Conservation (phyloP, 805 yeast species). For the Barnettozyma sp. region DNA sequence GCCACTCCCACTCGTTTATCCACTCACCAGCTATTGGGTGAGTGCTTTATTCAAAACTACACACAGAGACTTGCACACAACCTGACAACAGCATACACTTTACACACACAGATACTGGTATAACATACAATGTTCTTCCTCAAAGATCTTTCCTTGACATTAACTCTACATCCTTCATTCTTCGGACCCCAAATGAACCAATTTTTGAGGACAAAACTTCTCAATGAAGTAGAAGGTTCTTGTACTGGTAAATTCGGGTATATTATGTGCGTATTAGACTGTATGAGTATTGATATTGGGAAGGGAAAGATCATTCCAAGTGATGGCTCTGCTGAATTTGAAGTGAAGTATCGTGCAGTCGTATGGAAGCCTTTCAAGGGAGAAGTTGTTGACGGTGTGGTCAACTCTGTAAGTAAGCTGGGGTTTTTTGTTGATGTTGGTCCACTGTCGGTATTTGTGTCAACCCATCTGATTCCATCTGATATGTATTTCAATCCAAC, state of each 20-base stretch:
- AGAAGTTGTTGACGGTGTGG: constrained; percentile 96
- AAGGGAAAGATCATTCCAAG: constrained; percentile 88
- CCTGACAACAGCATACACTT: neutral
- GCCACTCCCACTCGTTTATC: too few species aligned
- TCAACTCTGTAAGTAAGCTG: constrained; percentile 86
- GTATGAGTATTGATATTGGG: constrained; percentile 91
- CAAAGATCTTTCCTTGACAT: constrained; percentile 85
- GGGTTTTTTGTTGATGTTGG: constrained; percentile 99
- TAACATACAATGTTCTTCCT: constrained; percentile 33
- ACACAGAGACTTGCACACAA: too few species aligned
- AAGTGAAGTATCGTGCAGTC: constrained; percentile 91
- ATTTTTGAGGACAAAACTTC: constrained; percentile 77
- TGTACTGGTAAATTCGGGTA: constrained; percentile 99
- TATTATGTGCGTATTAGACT: constrained; percentile 91
- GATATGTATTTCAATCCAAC: constrained; percentile 92
- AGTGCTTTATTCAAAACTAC: too few species aligned
- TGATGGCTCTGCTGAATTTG: constrained; percentile 92
- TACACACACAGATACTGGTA: neutral
- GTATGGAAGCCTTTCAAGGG: constrained; percentile 99
- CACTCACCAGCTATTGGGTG: too few species aligned
- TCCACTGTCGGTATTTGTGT: constrained; percentile 88
- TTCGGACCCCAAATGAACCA: constrained; percentile 98
- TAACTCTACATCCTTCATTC: constrained; percentile 94
- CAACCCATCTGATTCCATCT: constrained; percentile 89
- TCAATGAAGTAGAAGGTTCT: constrained; percentile 96